Percentiles rank a stretch among this genome's conserved stretches.
phyloP scores from a whole-genome alignment of 495 filamentous ascomycete species.

The Penicillium alfredii region DNA sequence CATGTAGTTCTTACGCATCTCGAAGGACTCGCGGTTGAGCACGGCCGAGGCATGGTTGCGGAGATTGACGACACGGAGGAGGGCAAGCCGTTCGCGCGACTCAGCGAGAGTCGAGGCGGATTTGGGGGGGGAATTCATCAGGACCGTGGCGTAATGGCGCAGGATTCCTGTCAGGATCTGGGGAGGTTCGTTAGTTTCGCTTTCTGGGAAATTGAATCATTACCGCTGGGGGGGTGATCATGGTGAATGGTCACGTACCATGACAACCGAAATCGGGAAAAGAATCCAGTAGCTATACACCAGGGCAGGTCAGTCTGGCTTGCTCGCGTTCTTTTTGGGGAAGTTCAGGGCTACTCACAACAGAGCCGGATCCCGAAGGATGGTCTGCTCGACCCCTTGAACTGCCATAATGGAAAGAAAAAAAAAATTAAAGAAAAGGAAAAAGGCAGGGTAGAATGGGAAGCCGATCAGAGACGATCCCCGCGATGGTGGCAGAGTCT shows the following conservation, averaged over 20 bases:
- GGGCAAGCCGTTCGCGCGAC: slow-evolving; percentile 79
- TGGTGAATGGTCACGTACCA: no score
- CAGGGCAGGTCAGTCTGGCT: slow-evolving; percentile 10
- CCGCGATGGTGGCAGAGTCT: no score
- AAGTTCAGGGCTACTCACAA: slow-evolving; percentile 56
- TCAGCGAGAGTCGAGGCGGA: slow-evolving; percentile 66
- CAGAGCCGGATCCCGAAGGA: slow-evolving; percentile 96
- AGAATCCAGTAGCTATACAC: slow-evolving; percentile 88
- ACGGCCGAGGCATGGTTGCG: slow-evolving; percentile 72
- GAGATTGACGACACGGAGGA: slow-evolving; percentile 79
- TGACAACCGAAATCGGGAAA: slow-evolving; percentile 92
- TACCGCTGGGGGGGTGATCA: no score
- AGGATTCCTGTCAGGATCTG: slow-evolving; percentile 92
- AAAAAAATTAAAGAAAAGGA: slow-evolving; percentile 47
- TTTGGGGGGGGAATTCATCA: slow-evolving; percentile 84
- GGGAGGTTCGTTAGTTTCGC: no score
- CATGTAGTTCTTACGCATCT: slow-evolving; percentile 70
- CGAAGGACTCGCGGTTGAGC: slow-evolving; percentile 64
- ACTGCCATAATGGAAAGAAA: slow-evolving; percentile 61
- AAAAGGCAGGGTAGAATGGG: background rate
- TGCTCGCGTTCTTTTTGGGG: slow-evolving; percentile 4
- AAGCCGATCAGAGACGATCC: no score
- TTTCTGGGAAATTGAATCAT: no score
- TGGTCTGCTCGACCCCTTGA: slow-evolving; percentile 82
- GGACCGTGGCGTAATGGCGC: slow-evolving; percentile 87